These are phyloP conservation scores for Nelumbo lutea DNA, from an alignment of 164 flowering plant species.

Conservation along the genomic window DNA sequence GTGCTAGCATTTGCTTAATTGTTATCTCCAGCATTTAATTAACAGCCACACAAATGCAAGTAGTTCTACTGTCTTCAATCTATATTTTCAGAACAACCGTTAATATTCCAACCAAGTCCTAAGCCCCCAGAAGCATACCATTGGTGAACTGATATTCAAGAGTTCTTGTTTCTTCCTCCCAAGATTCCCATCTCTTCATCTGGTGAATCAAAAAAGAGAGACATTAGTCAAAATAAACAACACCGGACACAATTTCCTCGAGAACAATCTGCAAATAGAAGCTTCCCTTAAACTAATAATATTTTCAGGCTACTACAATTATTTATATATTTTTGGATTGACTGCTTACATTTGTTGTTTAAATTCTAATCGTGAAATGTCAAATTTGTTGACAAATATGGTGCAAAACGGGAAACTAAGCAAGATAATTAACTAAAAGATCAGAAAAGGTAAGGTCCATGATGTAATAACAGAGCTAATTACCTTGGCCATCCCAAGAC, in stretches of 20 bases:
- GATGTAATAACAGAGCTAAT: background rate
- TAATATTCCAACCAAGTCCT: no score
- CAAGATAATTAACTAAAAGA: background rate
- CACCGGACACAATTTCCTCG: background rate
- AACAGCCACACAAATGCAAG: no score
- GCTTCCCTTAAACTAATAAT: no score
- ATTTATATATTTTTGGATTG: no score
- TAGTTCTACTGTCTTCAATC: no score
- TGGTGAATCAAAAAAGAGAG: constrained; percentile 11
- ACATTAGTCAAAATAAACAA: background rate
- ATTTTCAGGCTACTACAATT: no score
- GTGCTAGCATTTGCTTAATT: no score
- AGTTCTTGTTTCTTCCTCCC: constrained; percentile 66
- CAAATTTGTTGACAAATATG: background rate
- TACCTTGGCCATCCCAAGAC: constrained; percentile 65
- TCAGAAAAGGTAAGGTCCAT: no score
- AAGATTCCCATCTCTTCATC: constrained; percentile 57
- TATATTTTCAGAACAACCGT: no score
- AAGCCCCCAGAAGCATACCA: constrained; percentile 28
- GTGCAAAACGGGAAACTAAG: background rate
- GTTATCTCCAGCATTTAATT: no score
- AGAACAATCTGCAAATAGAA: no score
- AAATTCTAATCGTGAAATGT: background rate
- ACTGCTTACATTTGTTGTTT: no score
- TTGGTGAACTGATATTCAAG: constrained; percentile 47